Base-by-base conservation (phyloP, 805 yeast species). In the Candida ascalaphidarum region DNA sequence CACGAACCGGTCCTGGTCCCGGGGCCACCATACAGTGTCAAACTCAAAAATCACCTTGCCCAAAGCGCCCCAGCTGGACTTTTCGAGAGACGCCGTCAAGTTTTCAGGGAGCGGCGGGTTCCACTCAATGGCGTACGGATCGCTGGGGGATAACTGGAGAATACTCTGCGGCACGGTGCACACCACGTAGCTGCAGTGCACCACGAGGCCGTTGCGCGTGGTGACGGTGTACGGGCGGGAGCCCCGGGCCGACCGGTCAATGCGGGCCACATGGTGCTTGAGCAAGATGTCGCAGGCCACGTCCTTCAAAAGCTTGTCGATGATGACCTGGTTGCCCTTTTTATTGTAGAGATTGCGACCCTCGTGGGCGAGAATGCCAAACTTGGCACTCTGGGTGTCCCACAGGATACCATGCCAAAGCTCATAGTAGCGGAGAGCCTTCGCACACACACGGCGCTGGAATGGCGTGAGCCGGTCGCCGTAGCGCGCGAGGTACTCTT, bases 91-190 rank as follows among this genome's bases (percentile, higher is more conserved):
- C 18, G 6, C 18, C 18, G 6, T 6, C 8, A 8, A 7, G 8
- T 8, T 17, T 17, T 6, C 6, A 17, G 18, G 18, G 8, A 17
- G 8, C 4, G 9, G 11, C 9, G 17, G 17, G 7, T 6, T 7
- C 18, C 18, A 17, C 8, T 6, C 18, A 17, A 80, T 70, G 11
- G 66, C 65, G 4, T 77, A 77, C 8, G 50, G 46, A n/a, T 44
- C 35, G 5, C 33, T 25, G 2, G 44, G 34, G 1, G 55, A 50
- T 4, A 71, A 41, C 31, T 69, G 71, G 21, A 85, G 54, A 3
- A 81, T 65, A 20, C 88, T 80, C 36, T 80, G 80, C 0, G 96
- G 95, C 4, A 82, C 73, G 0, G 95, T 76, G 5, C 83, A 80
- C 10, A 86, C 63, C 17, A 74, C 58, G 44, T 73, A 79, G 26